phyloP scores from a whole-genome alignment of 176 grass and related monocot species.

The Alopecurus myosuroides region DNA sequence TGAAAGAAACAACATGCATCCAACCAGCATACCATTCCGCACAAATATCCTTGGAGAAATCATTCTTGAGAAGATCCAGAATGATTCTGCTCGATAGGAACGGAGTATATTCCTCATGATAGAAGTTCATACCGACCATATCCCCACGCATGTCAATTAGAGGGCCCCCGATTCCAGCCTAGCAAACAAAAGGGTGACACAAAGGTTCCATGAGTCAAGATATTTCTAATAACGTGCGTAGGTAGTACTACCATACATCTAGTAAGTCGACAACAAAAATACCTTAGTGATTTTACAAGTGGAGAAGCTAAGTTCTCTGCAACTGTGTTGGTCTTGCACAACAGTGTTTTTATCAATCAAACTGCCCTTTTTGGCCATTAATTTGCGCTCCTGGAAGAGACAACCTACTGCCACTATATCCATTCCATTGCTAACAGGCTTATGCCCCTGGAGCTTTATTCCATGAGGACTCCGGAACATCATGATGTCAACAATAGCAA shows the following conservation, averaged over 20 bases:
- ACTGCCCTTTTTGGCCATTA: background rate
- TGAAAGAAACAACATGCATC: background rate
- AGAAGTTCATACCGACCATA: background rate
- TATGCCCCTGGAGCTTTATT: background rate
- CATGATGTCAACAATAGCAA: conserved; percentile 1
- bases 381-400: background rate
- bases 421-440: background rate
- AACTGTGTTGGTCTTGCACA: background rate
- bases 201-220: background rate
- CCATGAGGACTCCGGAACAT: background rate
- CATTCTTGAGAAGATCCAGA: background rate
- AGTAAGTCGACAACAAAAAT: background rate
- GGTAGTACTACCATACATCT: background rate
- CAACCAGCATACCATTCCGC: background rate
- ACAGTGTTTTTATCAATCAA: background rate
- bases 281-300: background rate
- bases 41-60: background rate
- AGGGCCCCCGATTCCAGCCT: background rate
- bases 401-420: background rate
- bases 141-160: background rate
- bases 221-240: background rate
- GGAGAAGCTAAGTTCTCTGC: background rate
- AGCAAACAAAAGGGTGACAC: background rate
- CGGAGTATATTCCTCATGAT: background rate
- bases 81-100: background rate